These are phyloP conservation scores for Colletotrichum sp. DNA, from an alignment of 2,329 filamentous ascomycete species.

Conservation along the genomic window DNA sequence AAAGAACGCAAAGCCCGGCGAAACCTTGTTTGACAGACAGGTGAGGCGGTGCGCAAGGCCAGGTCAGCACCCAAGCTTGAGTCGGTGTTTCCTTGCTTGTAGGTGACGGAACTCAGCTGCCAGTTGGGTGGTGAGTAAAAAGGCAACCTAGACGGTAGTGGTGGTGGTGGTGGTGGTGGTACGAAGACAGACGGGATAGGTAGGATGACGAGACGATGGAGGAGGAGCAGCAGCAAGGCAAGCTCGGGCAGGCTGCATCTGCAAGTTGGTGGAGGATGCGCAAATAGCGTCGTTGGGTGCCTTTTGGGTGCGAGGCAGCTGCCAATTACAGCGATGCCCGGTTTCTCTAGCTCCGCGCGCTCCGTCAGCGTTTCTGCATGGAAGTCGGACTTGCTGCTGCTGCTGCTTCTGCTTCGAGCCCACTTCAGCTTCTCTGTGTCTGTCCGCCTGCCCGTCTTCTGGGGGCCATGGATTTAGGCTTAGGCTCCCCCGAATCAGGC, in stretches of 20 bases:
- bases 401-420: not conserved
- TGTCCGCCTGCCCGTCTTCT: not conserved
- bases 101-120: not conserved
- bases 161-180: not conserved
- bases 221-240: not conserved
- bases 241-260: not conserved
- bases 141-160: not conserved
- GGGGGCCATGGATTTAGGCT: not conserved
- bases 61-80: constrained; percentile 3
- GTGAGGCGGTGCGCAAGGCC: constrained; percentile 6
- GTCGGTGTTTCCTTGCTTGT: not conserved
- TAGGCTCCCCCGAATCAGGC: not conserved
- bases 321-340: not conserved
- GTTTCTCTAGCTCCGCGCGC: not conserved
- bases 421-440: not conserved
- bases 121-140: not conserved
- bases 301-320: not conserved
- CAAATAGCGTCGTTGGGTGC: not conserved
- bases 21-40: constrained; percentile 17
- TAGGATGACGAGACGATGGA: not conserved
- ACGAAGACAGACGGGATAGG: not conserved
- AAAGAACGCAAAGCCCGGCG: constrained; percentile 5
- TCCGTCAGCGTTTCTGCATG: not conserved
- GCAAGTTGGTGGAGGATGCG: not conserved
- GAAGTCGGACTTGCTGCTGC: not conserved